Evolutionary conservation across 140 eudicot species (phyloP).

Genomic region (Erigeron philadelphicus): DNA sequence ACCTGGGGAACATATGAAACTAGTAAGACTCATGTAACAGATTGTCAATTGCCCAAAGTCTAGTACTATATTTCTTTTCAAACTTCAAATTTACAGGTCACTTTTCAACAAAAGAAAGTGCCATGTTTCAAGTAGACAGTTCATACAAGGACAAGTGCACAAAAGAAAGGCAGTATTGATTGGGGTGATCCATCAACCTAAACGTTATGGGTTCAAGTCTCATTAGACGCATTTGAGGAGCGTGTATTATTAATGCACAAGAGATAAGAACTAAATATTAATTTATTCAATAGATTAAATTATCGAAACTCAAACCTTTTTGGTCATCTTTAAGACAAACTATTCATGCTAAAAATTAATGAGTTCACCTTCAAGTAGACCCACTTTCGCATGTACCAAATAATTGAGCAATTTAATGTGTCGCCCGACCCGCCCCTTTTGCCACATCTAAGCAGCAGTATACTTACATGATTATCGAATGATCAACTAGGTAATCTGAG

Average conservation of each 20-base stretch:
- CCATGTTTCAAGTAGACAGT: neutral
- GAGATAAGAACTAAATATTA: no score
- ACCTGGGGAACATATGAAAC: slow-evolving; percentile 45
- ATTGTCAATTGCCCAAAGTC: neutral
- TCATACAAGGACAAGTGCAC: no score
- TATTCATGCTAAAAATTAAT: no score
- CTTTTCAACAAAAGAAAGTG: neutral
- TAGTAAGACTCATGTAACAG: slow-evolving; percentile 9
- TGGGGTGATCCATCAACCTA: no score
- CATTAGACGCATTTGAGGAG: neutral
- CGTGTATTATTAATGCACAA: no score
- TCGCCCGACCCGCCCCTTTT: slow-evolving; percentile 1
- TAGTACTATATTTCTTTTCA: neutral
- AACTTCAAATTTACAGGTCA: neutral
- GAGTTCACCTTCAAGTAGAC: no score
- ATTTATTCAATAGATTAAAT: no score
- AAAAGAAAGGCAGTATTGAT: no score
- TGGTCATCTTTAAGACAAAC: no score
- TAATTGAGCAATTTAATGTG: neutral
- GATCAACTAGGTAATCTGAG: slow-evolving; percentile 90
- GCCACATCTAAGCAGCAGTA: neutral
- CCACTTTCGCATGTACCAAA: slow-evolving; percentile 1
- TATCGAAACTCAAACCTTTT: no score
- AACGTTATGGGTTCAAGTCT: neutral
- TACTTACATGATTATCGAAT: slow-evolving; percentile 82